phyloP scores from a whole-genome alignment of 176 grass and related monocot genomes.

The Oryza longistaminata region DNA sequence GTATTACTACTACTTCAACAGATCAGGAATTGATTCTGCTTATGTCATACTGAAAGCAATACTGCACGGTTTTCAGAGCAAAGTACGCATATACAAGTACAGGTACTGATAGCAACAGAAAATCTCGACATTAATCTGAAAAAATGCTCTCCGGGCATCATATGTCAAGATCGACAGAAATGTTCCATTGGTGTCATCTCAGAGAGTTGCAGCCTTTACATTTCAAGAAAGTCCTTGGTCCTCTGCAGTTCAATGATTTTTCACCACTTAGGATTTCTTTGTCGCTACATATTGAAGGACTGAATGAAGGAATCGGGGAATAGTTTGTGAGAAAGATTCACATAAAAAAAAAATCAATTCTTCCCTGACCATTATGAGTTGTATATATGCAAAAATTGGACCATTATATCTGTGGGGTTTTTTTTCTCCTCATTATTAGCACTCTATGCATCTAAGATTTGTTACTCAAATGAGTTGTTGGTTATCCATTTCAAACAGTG shows the following conservation, averaged over 20 bases:
- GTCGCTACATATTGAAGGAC: not conserved
- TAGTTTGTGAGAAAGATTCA: not conserved
- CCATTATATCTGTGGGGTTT: not conserved
- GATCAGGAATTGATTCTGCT: constrained; percentile 15
- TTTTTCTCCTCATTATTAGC: constrained; percentile 4
- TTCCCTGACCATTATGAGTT: constrained; percentile 21
- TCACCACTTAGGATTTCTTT: not conserved
- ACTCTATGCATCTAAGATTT: not conserved
- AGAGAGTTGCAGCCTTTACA: constrained; percentile 4
- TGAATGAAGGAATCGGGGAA: constrained; percentile 11
- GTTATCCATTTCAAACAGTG: not conserved
- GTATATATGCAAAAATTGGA: constrained; percentile 5
- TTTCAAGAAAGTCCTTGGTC: constrained; percentile 1
- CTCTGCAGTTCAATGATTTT: constrained; percentile 27
- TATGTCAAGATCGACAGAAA: constrained; percentile 12
- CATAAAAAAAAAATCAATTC: constrained; percentile 34
- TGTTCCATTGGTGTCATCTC: not conserved
- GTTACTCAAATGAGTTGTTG: not conserved
- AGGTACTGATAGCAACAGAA: not conserved
- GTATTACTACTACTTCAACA: not conserved
- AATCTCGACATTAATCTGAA: not conserved
- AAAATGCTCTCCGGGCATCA: constrained; percentile 18
- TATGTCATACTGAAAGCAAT: constrained; percentile 34
- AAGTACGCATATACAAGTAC: constrained; percentile 15
- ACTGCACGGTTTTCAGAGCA: constrained; percentile 2